A percentile compares a stretch with the other conserved stretches of the same genome.
Conservation (phyloP, 1,139 yeast genomes). For the Citeromyces hawaiiensis region DNA sequence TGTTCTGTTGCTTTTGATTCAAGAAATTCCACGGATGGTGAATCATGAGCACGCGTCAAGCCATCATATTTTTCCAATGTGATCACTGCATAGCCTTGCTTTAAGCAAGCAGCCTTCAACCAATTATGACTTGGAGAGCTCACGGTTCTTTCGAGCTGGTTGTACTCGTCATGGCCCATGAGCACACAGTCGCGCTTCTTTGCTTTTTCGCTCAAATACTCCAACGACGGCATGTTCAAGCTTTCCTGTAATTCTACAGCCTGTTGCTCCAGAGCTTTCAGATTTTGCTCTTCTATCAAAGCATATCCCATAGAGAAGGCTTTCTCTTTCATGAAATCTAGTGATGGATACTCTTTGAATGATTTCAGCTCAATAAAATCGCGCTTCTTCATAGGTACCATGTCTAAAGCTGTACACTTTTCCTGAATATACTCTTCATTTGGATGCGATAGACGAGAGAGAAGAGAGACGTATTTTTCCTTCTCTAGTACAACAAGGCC, state of each 20-base stretch:
- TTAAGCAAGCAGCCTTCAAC: neutral
- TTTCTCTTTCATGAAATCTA: neutral
- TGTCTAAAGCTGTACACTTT: neutral
- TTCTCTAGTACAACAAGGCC: constrained; percentile 11
- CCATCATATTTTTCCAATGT: neutral
- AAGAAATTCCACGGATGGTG: neutral
- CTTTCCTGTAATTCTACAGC: neutral
- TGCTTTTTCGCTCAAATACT: neutral
- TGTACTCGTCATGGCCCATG: neutral
- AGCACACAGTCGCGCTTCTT: neutral
- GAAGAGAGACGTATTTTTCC: constrained; percentile 4
- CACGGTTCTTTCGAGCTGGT: neutral
- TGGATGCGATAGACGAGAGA: neutral
- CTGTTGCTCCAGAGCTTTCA: neutral
- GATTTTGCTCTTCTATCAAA: neutral
- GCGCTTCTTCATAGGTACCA: neutral
- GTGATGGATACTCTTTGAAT: neutral
- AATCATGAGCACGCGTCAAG: neutral
- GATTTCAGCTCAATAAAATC: neutral
- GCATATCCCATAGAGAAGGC: neutral
- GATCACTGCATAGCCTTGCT: neutral
- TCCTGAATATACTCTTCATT: neutral
- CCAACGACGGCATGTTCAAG: neutral
- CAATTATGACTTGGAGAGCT: neutral
- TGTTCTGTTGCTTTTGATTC: neutral